phyloP scores from a whole-genome alignment of 768 basidiomycete genomes.

The Tylopilus sp. region DNA sequence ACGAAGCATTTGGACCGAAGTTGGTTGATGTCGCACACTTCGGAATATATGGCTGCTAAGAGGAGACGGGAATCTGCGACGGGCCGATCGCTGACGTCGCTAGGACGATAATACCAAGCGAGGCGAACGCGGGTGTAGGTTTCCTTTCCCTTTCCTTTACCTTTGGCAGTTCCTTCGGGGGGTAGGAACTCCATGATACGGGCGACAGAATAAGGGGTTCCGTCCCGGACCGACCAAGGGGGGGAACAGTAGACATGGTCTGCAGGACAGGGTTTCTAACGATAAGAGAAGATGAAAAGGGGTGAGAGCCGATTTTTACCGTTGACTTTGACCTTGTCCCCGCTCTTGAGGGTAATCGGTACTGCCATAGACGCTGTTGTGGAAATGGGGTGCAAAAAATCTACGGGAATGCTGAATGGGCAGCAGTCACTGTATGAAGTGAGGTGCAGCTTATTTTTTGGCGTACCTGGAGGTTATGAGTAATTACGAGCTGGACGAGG shows the following conservation, averaged over 20 bases:
- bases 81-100: conserved; percentile 90
- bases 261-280: conserved; percentile 39
- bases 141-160: conserved; percentile 62
- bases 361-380: conserved; percentile 23
- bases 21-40: conserved; percentile 92
- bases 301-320: conserved; percentile 47
- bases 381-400: conserved; percentile 29
- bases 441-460: conserved; percentile 15
- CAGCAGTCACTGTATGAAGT: background rate
- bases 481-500: conserved; percentile 20
- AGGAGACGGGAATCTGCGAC: conserved; percentile 90
- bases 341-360: conserved; percentile 67
- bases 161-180: conserved; percentile 67
- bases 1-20: conserved; percentile 92
- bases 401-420: conserved; percentile 8
- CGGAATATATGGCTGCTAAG: conserved; percentile 93
- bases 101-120: conserved; percentile 95
- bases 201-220: conserved; percentile 92
- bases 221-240: conserved; percentile 87
- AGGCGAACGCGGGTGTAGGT: conserved; percentile 81
- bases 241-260: conserved; percentile 98
- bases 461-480: conserved; percentile 21
- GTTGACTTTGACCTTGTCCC: conserved; percentile 82
- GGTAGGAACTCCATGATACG: conserved; percentile 97
- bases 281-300: conserved; percentile 15